A percentile compares a stretch with the other conserved stretches of the same genome.
phyloP scores from a whole-genome alignment of 331 rosid genomes.

The Quercus phellos region DNA sequence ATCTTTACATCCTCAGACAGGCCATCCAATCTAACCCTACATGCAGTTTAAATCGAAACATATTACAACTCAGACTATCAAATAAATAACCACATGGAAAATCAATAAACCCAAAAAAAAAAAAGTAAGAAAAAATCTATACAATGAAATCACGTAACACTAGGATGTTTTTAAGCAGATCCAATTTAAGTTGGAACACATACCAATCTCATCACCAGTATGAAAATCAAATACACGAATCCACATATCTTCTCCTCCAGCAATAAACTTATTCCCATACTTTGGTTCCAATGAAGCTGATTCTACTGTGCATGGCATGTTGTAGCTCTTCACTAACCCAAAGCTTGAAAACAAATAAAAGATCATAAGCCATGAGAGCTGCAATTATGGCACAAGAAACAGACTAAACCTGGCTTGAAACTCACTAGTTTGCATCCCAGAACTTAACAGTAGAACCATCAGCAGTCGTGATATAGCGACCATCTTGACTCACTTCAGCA shows the following conservation, averaged over 20 bases:
- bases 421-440: slow-evolving; percentile 98
- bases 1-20: not conserved
- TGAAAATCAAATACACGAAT: slow-evolving; percentile 85
- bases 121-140: not conserved
- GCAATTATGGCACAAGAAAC: not conserved
- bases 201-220: slow-evolving; percentile 89
- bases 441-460: slow-evolving; percentile 94
- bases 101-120: not conserved
- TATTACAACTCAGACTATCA: not conserved
- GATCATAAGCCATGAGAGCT: slow-evolving; percentile 8
- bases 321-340: slow-evolving; percentile 89
- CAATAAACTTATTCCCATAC: slow-evolving; percentile 83
- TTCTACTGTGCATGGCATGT: slow-evolving; percentile 90
- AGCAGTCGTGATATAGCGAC: slow-evolving; percentile 88
- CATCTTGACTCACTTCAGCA: slow-evolving; percentile 99
- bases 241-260: slow-evolving; percentile 99
- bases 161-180: not conserved
- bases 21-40: not conserved
- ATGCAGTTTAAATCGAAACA: not conserved
- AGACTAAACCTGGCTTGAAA: not conserved
- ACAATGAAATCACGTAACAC: not conserved
- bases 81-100: not conserved
- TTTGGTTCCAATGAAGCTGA: slow-evolving; percentile 96
- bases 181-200: slow-evolving; percentile 8
- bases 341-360: slow-evolving; percentile 42